Conservation (phyloP, 2,329 filamentous ascomycete genomes). For the Colletotrichum neosansevieriae region DNA sequence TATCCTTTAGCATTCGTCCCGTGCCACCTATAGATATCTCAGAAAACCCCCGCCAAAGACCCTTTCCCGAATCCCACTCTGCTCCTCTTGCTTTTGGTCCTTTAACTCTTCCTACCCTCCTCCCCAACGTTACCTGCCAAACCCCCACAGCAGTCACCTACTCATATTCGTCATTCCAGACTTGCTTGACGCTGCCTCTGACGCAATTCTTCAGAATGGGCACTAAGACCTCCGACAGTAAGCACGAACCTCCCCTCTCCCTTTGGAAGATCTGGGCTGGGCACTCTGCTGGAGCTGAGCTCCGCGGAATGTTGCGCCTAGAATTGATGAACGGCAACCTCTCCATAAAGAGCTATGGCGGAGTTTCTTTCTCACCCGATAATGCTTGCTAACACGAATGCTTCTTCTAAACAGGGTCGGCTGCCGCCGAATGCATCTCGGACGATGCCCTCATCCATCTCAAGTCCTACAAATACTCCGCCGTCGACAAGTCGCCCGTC, state of each 20-base stretch:
- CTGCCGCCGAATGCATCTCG: conserved; percentile 80
- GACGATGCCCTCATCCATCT: conserved; percentile 92
- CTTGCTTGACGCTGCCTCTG: conserved; percentile 18
- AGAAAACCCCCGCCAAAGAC: background rate
- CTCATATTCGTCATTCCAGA: conserved; percentile 26
- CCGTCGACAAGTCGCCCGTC: conserved; percentile 93
- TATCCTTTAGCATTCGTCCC: conserved; percentile 1
- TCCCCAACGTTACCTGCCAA: background rate
- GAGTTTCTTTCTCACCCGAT: background rate
- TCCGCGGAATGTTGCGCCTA: conserved; percentile 11
- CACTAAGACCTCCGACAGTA: conserved; percentile 34
- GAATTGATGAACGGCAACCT: conserved; percentile 6
- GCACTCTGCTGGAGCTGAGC: background rate
- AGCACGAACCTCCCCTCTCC: conserved; percentile 16
- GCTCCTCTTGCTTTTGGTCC: conserved; percentile 7
- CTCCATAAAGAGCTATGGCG: conserved; percentile 8
- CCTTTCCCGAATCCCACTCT: background rate
- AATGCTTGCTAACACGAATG: conserved; percentile 4
- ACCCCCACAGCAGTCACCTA: conserved; percentile 7
- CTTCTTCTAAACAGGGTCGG: conserved; percentile 52
- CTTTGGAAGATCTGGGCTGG: background rate
- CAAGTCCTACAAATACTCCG: conserved; percentile 96
- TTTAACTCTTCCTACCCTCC: conserved; percentile 4
- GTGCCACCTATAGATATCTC: conserved; percentile 15
- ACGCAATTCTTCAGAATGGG: conserved; percentile 32